These are phyloP conservation scores for Funneliformis caledonium DNA, from an alignment of 371 early-diverging fungal genomes.

Conservation along the genomic window DNA sequence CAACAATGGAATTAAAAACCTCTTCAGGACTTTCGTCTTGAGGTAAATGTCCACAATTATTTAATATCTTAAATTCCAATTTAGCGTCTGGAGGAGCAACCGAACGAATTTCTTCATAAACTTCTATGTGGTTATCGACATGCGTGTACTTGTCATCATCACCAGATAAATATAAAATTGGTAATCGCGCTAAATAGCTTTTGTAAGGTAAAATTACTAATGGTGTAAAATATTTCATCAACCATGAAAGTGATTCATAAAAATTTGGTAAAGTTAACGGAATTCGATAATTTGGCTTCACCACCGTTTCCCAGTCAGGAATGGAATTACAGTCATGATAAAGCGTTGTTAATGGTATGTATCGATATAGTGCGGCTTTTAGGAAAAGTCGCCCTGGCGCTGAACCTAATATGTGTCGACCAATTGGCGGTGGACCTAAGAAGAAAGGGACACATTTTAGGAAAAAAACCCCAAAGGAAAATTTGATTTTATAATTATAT, in stretches of 20 bases:
- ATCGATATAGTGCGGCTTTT: slow-evolving; percentile 3
- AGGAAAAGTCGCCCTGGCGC: slow-evolving; percentile 6
- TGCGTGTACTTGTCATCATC: slow-evolving; percentile 16
- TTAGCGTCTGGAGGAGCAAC: not conserved
- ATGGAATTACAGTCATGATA: slow-evolving; percentile 20
- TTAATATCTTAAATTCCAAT: slow-evolving; percentile 2
- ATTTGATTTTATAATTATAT: too few relatives aligned
- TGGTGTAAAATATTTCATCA: slow-evolving; percentile 21
- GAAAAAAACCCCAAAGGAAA: too few relatives aligned
- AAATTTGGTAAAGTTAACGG: slow-evolving; percentile 34
- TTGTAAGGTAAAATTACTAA: not conserved
- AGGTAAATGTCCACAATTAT: slow-evolving; percentile 30
- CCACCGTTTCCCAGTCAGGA: slow-evolving; percentile 29
- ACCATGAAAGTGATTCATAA: slow-evolving; percentile 14
- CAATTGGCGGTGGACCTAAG: slow-evolving; percentile 33
- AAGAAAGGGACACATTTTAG: not conserved
- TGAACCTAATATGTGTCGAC: slow-evolving; percentile 29
- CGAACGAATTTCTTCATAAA: not conserved
- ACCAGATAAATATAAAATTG: slow-evolving; percentile 11
- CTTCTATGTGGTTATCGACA: not conserved
- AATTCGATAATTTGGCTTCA: slow-evolving; percentile 20
- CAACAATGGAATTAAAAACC: not conserved
- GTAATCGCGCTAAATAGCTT: not conserved
- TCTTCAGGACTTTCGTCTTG: slow-evolving; percentile 33
- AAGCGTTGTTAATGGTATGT: slow-evolving; percentile 10